Percentiles rank a stretch among this genome's conserved stretches.
phyloP scores from a whole-genome alignment of 768 basidiomycete genomes.

The Tylopilus intermedius region DNA sequence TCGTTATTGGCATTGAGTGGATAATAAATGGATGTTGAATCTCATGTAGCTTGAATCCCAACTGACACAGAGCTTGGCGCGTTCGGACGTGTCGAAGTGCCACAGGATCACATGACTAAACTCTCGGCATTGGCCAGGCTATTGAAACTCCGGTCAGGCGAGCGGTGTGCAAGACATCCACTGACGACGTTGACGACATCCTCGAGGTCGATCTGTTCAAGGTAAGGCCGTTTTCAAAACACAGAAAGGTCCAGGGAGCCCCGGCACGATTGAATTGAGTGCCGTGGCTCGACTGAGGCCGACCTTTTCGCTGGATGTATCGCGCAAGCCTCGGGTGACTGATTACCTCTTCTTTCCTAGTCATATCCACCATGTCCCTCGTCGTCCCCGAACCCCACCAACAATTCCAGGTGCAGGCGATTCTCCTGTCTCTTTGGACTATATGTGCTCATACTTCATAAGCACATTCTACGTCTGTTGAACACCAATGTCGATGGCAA shows the following conservation, averaged over 20 bases:
- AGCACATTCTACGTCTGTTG: conserved; percentile 99
- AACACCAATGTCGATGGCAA: conserved; percentile 99
- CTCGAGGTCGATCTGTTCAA: conserved; percentile 19
- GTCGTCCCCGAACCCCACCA: conserved; percentile 93
- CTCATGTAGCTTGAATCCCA: conserved; percentile 19
- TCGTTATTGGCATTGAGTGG: conserved; percentile 29
- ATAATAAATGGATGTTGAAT: conserved; percentile 1
- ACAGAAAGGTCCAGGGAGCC: background rate
- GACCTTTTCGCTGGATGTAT: conserved; percentile 21
- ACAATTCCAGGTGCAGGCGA: conserved; percentile 77
- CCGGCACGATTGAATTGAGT: background rate
- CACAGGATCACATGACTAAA: conserved; percentile 23
- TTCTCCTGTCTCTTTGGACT: background rate
- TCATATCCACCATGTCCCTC: conserved; percentile 72
- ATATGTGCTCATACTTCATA: conserved; percentile 10
- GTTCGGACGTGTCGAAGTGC: conserved; percentile 17
- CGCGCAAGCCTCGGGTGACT: conserved; percentile 11
- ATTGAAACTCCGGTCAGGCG: conserved; percentile 25
- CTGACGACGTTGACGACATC: conserved; percentile 15
- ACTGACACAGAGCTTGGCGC: conserved; percentile 5
- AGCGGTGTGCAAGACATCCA: background rate
- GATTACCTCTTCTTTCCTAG: conserved; percentile 7
- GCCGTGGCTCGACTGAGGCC: background rate
- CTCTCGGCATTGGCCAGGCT: conserved; percentile 17
- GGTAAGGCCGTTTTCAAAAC: conserved; percentile 21